These are phyloP conservation scores for Ophiostoma novo-ulmi DNA, from an alignment of 2,329 filamentous ascomycete genomes.

Conservation along the genomic window DNA sequence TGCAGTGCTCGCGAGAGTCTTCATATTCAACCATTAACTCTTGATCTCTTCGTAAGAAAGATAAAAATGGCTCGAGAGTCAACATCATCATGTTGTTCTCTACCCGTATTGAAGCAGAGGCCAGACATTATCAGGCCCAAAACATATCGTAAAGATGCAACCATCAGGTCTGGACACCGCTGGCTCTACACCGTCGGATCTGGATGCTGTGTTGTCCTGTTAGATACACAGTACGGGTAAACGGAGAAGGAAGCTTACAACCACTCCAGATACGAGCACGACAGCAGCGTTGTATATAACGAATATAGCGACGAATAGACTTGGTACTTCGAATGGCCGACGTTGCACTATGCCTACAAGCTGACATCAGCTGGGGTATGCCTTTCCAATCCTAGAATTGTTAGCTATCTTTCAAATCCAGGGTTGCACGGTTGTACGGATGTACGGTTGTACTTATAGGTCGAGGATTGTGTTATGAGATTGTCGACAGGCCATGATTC, in stretches of 20 bases:
- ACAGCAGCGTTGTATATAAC: conserved; percentile 6
- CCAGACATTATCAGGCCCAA: background rate
- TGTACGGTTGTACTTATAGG: too few relatives aligned
- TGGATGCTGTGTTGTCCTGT: background rate
- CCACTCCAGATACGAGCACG: background rate
- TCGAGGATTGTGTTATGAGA: too few relatives aligned
- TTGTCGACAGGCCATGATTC: too few relatives aligned
- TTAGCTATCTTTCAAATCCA: background rate
- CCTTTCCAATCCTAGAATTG: background rate
- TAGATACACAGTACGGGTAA: background rate
- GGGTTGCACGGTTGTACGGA: background rate
- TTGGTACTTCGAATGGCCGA: background rate
- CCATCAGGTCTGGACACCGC: background rate
- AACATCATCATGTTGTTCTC: background rate
- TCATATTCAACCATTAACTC: too few relatives aligned
- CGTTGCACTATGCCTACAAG: background rate
- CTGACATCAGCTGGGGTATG: background rate
- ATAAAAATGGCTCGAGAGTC: background rate
- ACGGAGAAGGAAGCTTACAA: background rate
- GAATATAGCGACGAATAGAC: background rate
- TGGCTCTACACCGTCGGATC: background rate
- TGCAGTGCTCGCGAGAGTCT: too few relatives aligned
- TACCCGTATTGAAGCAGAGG: background rate
- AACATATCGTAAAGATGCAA: background rate
- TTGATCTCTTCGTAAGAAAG: too few relatives aligned